Evolutionary conservation across 345 rosid genomes (phyloP).

Genomic region (Lenwebbia sp.): DNA sequence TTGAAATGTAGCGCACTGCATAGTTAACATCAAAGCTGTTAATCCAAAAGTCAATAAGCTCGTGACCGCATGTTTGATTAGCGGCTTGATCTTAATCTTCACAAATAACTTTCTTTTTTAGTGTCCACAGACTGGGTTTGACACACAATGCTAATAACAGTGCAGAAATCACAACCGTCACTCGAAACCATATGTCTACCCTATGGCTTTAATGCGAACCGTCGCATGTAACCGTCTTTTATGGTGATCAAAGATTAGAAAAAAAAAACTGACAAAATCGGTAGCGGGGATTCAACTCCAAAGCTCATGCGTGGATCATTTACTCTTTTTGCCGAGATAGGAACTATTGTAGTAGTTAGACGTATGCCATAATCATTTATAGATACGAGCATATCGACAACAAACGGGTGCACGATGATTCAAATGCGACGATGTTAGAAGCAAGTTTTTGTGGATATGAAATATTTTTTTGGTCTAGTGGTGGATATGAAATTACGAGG

Average conservation of each 20-base stretch:
- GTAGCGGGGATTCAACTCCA: not conserved
- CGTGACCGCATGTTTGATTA: too few relatives aligned
- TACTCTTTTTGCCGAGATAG: rapidly evolving
- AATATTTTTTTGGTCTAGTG: not conserved
- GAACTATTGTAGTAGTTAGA: not conserved
- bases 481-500: not conserved
- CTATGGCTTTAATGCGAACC: not conserved
- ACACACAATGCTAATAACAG: too few relatives aligned
- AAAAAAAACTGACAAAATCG: not conserved
- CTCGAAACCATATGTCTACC: not conserved
- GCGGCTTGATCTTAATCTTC: not conserved
- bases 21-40: not conserved
- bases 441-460: not conserved
- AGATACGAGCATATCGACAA: not conserved
- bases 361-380: not conserved
- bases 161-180: not conserved
- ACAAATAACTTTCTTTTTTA: not conserved
- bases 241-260: rapidly evolving
- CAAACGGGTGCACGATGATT: not conserved
- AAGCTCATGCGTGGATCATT: not conserved
- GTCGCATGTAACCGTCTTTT: not conserved
- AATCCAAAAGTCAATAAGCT: too few relatives aligned
- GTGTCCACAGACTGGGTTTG: not conserved
- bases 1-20: too few relatives aligned
- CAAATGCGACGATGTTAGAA: not conserved